These are phyloP conservation scores for Metarhizium album DNA, from an alignment of 2,329 filamentous ascomycete genomes.

Conservation along the genomic window DNA sequence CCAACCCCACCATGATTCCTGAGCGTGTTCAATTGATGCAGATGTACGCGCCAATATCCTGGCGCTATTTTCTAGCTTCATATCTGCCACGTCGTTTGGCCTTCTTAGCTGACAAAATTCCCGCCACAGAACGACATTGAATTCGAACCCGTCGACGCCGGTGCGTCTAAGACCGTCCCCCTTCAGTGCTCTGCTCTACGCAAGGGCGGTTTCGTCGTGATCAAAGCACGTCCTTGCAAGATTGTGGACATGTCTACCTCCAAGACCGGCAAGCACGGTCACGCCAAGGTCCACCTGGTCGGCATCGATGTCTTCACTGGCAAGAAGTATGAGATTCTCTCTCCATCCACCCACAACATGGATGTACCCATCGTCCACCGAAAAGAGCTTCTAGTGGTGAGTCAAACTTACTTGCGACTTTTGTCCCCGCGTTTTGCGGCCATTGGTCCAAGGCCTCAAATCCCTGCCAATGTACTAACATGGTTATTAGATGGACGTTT, in stretches of 20 bases:
- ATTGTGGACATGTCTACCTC: constrained; percentile 99
- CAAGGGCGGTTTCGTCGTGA: constrained; percentile 98
- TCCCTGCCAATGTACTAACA: constrained; percentile 10
- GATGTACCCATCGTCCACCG: constrained; percentile 91
- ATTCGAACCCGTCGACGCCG: constrained; percentile 93
- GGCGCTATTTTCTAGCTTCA: neutral
- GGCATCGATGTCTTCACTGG: constrained; percentile 98
- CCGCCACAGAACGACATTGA: constrained; percentile 48
- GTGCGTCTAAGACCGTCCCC: constrained; percentile 86
- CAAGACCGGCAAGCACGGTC: constrained; percentile 99
- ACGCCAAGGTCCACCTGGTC: constrained; percentile 99
- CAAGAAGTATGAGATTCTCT: constrained; percentile 99
- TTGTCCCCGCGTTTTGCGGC: neutral
- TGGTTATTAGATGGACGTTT: constrained; percentile 66
- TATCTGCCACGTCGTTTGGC: neutral
- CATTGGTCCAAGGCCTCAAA: neutral
- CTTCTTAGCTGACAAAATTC: constrained; percentile 9
- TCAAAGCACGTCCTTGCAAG: constrained; percentile 99
- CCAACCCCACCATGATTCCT: neutral
- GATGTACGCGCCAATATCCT: neutral
- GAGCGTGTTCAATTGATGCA: neutral
- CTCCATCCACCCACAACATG: constrained; percentile 96
- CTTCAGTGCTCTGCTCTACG: constrained; percentile 99
- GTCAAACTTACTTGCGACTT: constrained; percentile 25
- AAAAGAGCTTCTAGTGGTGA: constrained; percentile 88